These are phyloP conservation scores for Didymella glomerata DNA, from an alignment of 2,329 filamentous ascomycete species.

Conservation along the genomic window DNA sequence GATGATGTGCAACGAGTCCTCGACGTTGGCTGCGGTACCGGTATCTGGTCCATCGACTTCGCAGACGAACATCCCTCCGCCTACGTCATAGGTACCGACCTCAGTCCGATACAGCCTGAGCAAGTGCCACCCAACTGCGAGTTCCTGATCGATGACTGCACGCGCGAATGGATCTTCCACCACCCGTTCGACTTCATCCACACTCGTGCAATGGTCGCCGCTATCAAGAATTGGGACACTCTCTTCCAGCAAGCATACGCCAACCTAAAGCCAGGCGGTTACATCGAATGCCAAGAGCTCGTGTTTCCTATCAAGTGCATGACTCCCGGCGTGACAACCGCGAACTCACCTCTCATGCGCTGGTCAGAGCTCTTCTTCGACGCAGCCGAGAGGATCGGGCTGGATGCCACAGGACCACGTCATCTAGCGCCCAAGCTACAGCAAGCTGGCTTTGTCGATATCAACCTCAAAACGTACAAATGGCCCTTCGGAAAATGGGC, in stretches of 20 bases:
- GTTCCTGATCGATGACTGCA: slow-evolving; percentile 49
- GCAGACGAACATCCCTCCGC: slow-evolving; percentile 46
- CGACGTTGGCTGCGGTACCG: slow-evolving; percentile 47
- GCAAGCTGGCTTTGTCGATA: slow-evolving; percentile 37
- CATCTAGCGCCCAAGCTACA: slow-evolving; percentile 45
- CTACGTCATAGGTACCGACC: slow-evolving; percentile 45
- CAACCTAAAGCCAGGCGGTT: slow-evolving; percentile 60
- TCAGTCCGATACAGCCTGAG: slow-evolving; percentile 46
- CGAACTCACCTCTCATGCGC: slow-evolving; percentile 36
- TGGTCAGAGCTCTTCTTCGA: slow-evolving; percentile 40
- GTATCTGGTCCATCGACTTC: slow-evolving; percentile 47
- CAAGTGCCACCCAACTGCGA: slow-evolving; percentile 46
- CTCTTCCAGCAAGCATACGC: slow-evolving; percentile 55
- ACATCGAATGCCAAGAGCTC: slow-evolving; percentile 60
- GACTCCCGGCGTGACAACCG: slow-evolving; percentile 32
- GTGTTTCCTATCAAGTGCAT: slow-evolving; percentile 38
- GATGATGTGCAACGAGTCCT: slow-evolving; percentile 42
- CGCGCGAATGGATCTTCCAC: slow-evolving; percentile 64
- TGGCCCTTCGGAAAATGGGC: slow-evolving; percentile 47
- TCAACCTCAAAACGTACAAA: slow-evolving; percentile 42
- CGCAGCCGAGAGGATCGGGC: slow-evolving; percentile 42
- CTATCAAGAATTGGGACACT: slow-evolving; percentile 62
- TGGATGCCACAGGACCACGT: slow-evolving; percentile 53
- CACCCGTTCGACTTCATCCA: slow-evolving; percentile 66
- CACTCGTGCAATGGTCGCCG: slow-evolving; percentile 61